Conservation (phyloP, 495 filamentous ascomycete genomes). For the Talaromyces proteolyticus region DNA sequence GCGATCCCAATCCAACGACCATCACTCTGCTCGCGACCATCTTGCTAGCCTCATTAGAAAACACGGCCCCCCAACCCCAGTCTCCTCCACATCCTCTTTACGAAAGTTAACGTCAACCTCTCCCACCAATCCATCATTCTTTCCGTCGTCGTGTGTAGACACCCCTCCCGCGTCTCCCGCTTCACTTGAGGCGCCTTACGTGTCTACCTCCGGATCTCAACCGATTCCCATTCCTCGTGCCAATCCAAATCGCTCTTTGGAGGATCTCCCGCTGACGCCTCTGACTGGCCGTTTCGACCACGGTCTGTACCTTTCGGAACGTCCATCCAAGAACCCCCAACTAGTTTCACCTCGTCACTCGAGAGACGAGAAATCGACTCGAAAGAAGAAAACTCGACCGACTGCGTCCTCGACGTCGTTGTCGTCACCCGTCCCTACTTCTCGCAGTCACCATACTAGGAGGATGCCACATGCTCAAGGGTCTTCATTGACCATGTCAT, state of each 20-base stretch:
- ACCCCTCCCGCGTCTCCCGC: conserved; percentile 36
- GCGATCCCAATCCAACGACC: conserved; percentile 32
- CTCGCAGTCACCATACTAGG: conserved; percentile 4
- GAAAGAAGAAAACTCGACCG: conserved; percentile 1
- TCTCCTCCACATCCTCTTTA: conserved; percentile 68
- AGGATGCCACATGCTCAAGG: conserved; percentile 9
- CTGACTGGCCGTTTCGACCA: conserved; percentile 39
- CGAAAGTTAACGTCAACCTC: conserved; percentile 68
- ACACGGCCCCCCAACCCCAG: conserved; percentile 45
- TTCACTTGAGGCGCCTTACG: conserved; percentile 13
- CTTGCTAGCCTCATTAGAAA: conserved; percentile 60
- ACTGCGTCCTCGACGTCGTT: neutral
- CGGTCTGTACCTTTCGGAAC: conserved; percentile 11
- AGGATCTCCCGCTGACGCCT: conserved; percentile 37
- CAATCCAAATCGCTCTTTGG: conserved; percentile 17
- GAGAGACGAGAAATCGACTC: neutral
- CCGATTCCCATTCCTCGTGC: conserved; percentile 37
- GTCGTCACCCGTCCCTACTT: neutral
- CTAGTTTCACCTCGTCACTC: conserved; percentile 6
- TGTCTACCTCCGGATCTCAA: conserved; percentile 22
- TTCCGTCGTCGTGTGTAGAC: conserved; percentile 60
- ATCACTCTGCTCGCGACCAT: conserved; percentile 66
- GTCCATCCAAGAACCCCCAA: conserved; percentile 16
- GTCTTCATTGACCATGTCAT: conserved; percentile 30
- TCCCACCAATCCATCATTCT: conserved; percentile 55